phyloP scores from a whole-genome alignment of 305 asterid genomes.

The Fraxinus angustifolia region DNA sequence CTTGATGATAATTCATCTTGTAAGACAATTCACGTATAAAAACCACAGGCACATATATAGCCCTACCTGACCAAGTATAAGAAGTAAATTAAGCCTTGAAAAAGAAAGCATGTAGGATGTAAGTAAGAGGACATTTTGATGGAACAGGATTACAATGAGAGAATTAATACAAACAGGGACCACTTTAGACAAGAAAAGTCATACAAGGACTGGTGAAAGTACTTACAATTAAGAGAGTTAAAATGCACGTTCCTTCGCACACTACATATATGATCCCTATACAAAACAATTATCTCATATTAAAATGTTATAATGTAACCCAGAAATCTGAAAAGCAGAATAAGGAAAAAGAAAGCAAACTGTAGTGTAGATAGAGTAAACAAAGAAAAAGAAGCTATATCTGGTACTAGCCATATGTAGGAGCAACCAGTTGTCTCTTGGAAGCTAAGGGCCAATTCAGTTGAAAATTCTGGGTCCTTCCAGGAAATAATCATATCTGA shows the following conservation, averaged over 20 bases:
- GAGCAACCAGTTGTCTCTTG: conserved; percentile 93
- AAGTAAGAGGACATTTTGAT: neutral
- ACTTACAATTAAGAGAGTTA: conserved; percentile 70
- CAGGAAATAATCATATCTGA: conserved; percentile 92
- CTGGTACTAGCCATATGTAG: conserved; percentile 75
- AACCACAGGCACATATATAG: neutral
- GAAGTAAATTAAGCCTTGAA: neutral
- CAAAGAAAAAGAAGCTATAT: neutral
- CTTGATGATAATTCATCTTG: neutral
- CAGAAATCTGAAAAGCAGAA: conserved; percentile 14
- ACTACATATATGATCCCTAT: conserved; percentile 86
- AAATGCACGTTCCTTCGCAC: conserved; percentile 83
- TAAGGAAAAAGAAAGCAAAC: neutral
- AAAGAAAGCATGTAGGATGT: neutral
- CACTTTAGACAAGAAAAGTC: neutral
- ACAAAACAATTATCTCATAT: conserved; percentile 23
- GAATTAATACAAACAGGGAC: neutral
- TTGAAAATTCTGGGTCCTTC: conserved; percentile 88
- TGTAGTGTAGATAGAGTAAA: neutral
- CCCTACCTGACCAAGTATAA: neutral
- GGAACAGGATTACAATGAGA: neutral
- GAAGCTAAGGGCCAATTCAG: conserved; percentile 96
- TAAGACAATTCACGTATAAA: neutral
- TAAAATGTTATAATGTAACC: neutral
- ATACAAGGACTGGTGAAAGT: neutral